Evolutionary conservation across 176 grass and related monocot genomes (phyloP).

Genomic region (Musa schizocarpa): DNA sequence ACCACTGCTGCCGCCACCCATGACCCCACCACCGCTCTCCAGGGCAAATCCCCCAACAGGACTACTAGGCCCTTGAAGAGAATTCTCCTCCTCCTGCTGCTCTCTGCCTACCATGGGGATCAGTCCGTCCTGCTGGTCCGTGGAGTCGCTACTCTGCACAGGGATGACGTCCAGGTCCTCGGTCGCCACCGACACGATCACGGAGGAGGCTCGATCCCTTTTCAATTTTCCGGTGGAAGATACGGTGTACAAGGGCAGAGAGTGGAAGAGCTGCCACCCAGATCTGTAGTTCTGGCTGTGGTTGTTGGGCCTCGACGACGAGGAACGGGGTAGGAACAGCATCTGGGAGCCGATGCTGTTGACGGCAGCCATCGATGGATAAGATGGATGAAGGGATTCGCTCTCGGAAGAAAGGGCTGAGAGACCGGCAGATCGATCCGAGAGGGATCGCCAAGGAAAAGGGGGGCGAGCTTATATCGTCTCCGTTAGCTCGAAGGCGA

Average conservation of each 20-base stretch:
- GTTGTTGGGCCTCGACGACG: not conserved
- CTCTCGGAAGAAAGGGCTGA: not conserved
- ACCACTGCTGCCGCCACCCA: constrained; percentile 11
- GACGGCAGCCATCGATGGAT: constrained; percentile 13
- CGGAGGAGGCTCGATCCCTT: not conserved
- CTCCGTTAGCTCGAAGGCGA: too few species aligned
- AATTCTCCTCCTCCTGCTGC: constrained; percentile 17
- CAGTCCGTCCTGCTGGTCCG: constrained; percentile 34
- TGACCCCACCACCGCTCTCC: constrained; percentile 1
- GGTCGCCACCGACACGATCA: not conserved
- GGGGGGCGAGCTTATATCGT: not conserved
- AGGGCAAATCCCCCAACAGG: constrained; percentile 15
- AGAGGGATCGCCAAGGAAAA: not conserved
- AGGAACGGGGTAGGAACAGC: constrained; percentile 4
- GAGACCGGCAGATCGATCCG: not conserved
- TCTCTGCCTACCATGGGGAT: constrained; percentile 15
- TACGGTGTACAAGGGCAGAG: not conserved
- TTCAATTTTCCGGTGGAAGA: not conserved
- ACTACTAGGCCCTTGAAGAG: constrained; percentile 11
- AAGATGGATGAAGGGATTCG: not conserved
- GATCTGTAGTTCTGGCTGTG: not conserved
- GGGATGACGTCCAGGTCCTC: constrained; percentile 31
- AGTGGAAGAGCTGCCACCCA: not conserved
- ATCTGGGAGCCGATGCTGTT: constrained; percentile 10
- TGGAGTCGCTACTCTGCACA: constrained; percentile 32